Conservation (phyloP, 768 basidiomycete genomes). For the Gymnopilus junonius region DNA sequence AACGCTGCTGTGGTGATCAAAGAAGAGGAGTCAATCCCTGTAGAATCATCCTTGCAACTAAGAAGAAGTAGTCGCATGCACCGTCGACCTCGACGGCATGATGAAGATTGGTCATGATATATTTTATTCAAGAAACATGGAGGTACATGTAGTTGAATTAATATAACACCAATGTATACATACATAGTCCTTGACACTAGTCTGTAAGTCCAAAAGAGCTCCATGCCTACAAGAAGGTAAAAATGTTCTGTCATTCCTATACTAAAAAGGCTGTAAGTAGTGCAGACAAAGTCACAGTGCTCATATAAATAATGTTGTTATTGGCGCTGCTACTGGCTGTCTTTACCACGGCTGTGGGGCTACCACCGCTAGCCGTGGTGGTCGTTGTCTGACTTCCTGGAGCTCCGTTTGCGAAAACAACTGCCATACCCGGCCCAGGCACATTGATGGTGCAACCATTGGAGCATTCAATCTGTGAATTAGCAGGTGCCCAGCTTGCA, state of each 20-base stretch:
- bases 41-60: neutral
- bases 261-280: neutral
- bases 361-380: neutral
- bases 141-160: neutral
- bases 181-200: neutral
- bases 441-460: conserved; percentile 51
- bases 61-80: conserved; percentile 17
- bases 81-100: neutral
- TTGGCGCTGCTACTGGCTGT: neutral
- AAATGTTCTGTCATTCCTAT: neutral
- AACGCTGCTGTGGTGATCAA: conserved; percentile 2
- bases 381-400: neutral
- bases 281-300: neutral
- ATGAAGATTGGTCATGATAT: neutral
- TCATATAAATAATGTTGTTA: neutral
- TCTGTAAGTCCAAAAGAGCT: neutral
- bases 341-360: neutral
- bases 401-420: conserved; percentile 40
- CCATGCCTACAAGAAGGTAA: neutral
- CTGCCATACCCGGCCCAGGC: conserved; percentile 52
- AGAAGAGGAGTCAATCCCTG: conserved; percentile 1
- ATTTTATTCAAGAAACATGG: neutral
- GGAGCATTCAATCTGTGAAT: conserved; percentile 42
- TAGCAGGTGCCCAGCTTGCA: conserved; percentile 40
- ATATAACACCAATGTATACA: neutral